Evolutionary conservation across 495 filamentous ascomycete species (phyloP).

Genomic region (Penicillium atrosanguineum): DNA sequence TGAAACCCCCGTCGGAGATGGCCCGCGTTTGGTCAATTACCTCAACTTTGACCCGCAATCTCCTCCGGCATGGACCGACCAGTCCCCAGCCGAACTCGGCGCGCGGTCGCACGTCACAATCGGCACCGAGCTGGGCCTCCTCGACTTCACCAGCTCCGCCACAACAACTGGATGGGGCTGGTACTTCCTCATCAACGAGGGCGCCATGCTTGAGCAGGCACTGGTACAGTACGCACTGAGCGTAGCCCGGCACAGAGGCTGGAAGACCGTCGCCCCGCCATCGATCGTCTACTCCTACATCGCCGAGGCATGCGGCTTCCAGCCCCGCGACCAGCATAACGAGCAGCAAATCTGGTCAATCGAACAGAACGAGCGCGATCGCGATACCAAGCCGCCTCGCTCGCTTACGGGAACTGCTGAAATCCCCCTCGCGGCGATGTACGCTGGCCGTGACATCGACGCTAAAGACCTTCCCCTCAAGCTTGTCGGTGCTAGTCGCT

Average conservation of each 20-base stretch:
- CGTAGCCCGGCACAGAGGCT: conserved; percentile 67
- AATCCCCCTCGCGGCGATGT: conserved; percentile 90
- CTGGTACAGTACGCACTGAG: conserved; percentile 80
- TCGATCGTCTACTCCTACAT: conserved; percentile 92
- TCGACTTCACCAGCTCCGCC: conserved; percentile 81
- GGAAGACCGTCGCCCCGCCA: conserved; percentile 75
- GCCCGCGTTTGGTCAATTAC: conserved; percentile 58
- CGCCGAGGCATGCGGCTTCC: conserved; percentile 85
- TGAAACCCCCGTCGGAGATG: conserved; percentile 68
- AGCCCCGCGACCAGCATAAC: conserved; percentile 82
- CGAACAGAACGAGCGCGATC: conserved; percentile 59
- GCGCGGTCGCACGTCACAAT: conserved; percentile 75
- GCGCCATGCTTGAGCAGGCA: conserved; percentile 87
- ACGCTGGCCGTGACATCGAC: conserved; percentile 67
- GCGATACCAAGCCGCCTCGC: conserved; percentile 59
- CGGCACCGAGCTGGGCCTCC: conserved; percentile 70
- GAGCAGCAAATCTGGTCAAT: conserved; percentile 89
- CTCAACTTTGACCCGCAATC: conserved; percentile 72
- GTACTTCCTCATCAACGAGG: conserved; percentile 91
- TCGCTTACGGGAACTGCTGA: conserved; percentile 86
- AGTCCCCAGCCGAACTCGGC: conserved; percentile 43
- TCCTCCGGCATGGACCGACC: conserved; percentile 44
- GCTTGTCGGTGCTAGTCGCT: conserved; percentile 77
- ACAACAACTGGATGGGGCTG: conserved; percentile 90
- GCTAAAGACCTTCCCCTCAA: conserved; percentile 67